Evolutionary conservation across 2,329 filamentous ascomycete species (phyloP).

Genomic region (Fonsecaea multimorphosa): DNA sequence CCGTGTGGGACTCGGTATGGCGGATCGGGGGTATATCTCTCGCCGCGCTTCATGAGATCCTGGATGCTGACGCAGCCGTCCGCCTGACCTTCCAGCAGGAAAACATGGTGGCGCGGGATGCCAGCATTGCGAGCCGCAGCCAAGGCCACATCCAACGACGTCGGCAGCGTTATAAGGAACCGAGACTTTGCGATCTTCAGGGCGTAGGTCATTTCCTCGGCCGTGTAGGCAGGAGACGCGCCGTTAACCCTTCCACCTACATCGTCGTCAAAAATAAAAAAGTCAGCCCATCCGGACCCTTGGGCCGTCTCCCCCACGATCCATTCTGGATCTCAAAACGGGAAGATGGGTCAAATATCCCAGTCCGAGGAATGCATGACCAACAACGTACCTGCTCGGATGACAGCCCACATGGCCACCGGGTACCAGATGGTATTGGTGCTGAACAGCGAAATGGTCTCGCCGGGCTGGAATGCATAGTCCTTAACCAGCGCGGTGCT

Average conservation of each 20-base stretch:
- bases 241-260: constrained; percentile 65
- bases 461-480: constrained; percentile 60
- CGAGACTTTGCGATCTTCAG: constrained; percentile 63
- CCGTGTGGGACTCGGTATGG: constrained; percentile 58
- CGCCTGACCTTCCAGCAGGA: constrained; percentile 61
- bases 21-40: constrained; percentile 36
- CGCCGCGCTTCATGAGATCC: constrained; percentile 44
- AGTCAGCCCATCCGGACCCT: too few species aligned
- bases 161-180: constrained; percentile 63
- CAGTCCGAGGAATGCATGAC: too few species aligned
- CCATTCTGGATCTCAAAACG: too few species aligned
- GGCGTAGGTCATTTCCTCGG: constrained; percentile 72
- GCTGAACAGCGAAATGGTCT: constrained; percentile 67
- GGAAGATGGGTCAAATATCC: too few species aligned
- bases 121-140: constrained; percentile 62
- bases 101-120: constrained; percentile 57
- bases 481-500: constrained; percentile 65
- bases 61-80: constrained; percentile 55
- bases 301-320: too few species aligned
- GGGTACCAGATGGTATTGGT: constrained; percentile 72
- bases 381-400: too few species aligned
- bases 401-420: constrained; percentile 64
- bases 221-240: constrained; percentile 68
- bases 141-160: constrained; percentile 60
- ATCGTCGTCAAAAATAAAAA: too few species aligned